These are phyloP conservation scores for Malus sylvestris DNA, from an alignment of 306 rosid genomes.

Conservation along the genomic window DNA sequence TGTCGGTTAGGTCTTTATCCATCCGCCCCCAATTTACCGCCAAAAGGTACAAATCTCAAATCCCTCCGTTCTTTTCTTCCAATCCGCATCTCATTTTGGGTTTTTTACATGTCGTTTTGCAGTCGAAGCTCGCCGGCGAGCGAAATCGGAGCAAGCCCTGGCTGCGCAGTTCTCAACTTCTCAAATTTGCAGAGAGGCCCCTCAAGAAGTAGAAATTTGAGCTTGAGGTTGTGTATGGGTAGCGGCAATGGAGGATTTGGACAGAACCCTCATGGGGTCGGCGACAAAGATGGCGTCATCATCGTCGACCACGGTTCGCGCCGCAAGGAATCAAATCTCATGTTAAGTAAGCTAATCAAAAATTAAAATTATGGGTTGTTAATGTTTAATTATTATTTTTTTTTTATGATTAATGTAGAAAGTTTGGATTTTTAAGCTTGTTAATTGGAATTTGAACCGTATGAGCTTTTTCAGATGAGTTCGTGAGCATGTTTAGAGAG, in stretches of 20 bases:
- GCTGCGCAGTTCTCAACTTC: conserved; percentile 25
- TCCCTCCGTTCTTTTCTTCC: not conserved
- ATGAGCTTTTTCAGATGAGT: conserved; percentile 48
- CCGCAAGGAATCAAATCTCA: conserved; percentile 74
- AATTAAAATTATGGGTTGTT: not conserved
- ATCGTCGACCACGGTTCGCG: conserved; percentile 96
- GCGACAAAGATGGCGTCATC: conserved; percentile 53
- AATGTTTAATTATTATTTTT: not conserved
- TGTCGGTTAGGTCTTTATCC: conserved; percentile 10
- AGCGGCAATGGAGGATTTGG: conserved; percentile 25
- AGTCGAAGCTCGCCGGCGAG: conserved; percentile 25
- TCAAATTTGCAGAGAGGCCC: conserved; percentile 19
- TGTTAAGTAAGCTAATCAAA: conserved; percentile 61
- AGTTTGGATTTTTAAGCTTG: not conserved
- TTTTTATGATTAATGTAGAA: not conserved
- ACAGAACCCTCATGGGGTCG: conserved; percentile 30
- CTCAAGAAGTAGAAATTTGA: conserved; percentile 17
- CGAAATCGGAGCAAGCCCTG: conserved; percentile 26
- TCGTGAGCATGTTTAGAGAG: conserved; percentile 69
- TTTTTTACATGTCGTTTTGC: not conserved
- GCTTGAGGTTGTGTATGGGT: conserved; percentile 27
- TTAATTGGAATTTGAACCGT: not conserved
- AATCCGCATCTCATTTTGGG: not conserved
- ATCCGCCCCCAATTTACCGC: conserved; percentile 14
- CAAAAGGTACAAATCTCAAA: conserved; percentile 23